Evolutionary conservation across 495 filamentous ascomycete species (phyloP).

Genomic region (Penicillium malachiteum): DNA sequence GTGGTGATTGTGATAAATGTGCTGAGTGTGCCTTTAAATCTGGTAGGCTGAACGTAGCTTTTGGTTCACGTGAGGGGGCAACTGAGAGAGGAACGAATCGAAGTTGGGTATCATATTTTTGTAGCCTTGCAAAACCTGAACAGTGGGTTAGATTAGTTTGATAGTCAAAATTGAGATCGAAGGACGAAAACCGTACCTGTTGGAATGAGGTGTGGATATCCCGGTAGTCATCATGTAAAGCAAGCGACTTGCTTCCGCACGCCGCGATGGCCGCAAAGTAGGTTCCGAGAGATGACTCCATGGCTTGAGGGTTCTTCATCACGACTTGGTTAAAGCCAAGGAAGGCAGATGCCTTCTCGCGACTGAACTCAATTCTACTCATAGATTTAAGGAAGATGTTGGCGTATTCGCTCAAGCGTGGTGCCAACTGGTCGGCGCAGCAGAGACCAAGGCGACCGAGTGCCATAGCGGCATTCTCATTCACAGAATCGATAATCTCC

Average conservation of each 20-base stretch:
- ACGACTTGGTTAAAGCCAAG: slow-evolving; percentile 85
- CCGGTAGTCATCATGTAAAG: slow-evolving; percentile 50
- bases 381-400: slow-evolving; percentile 79
- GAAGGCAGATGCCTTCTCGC: slow-evolving; percentile 93
- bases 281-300: slow-evolving; percentile 78
- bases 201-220: slow-evolving; percentile 53
- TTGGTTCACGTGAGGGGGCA: slow-evolving; percentile 62
- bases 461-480: slow-evolving; percentile 93
- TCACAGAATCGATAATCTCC: slow-evolving; percentile 84
- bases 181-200: slow-evolving; percentile 37
- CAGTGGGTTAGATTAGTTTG: slow-evolving; percentile 8
- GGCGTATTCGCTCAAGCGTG: slow-evolving; percentile 78
- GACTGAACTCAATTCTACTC: slow-evolving; percentile 79
- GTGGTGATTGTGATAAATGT: too few relatives aligned
- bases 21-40: slow-evolving; percentile 24
- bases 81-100: slow-evolving; percentile 69
- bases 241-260: slow-evolving; percentile 59
- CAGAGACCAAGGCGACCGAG: slow-evolving; percentile 87
- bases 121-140: slow-evolving; percentile 77
- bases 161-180: too few relatives aligned
- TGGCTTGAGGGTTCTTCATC: slow-evolving; percentile 82
- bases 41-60: slow-evolving; percentile 48
- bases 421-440: slow-evolving; percentile 71
- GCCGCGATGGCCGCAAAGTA: slow-evolving; percentile 85
- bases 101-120: slow-evolving; percentile 84